A percentile compares a stretch with the other conserved stretches of the same genome.
Evolutionary conservation across 73 alveolate species (phyloP).

Genomic region (Halteria grandinella): DNA sequence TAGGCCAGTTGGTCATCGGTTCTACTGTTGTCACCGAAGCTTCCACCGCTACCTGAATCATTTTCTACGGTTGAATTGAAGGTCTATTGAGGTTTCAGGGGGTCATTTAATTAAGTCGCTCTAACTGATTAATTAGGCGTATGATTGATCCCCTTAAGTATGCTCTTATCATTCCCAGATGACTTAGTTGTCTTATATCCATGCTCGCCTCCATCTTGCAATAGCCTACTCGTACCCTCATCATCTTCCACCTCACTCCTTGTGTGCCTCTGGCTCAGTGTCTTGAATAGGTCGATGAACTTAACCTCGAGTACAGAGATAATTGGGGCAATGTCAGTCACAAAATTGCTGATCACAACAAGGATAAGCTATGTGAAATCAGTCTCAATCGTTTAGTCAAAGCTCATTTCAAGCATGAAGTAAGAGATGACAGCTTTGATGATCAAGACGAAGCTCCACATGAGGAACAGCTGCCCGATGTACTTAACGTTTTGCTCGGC

Average conservation of each 20-base stretch:
- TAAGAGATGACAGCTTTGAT: background rate
- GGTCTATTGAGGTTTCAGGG: too few species aligned
- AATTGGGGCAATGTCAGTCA: constrained; percentile 23
- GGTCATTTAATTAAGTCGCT: too few species aligned
- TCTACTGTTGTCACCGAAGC: background rate
- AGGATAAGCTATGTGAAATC: background rate
- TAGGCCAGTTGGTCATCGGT: background rate
- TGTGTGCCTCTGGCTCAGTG: background rate
- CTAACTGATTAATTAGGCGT: too few species aligned
- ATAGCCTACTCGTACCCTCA: too few species aligned
- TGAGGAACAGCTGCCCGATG: background rate
- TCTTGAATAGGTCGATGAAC: constrained; percentile 22
- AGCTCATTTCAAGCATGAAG: background rate
- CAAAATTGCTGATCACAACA: background rate
- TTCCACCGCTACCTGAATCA: background rate
- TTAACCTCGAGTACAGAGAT: constrained; percentile 10
- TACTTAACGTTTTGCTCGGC: background rate
- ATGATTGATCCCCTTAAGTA: background rate
- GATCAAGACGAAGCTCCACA: background rate
- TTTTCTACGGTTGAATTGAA: too few species aligned
- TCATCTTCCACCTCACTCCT: background rate
- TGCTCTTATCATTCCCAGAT: background rate
- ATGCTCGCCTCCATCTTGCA: background rate
- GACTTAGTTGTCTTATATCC: background rate
- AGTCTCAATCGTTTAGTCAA: background rate